Conservation (phyloP, 805 yeast genomes). For the Schwanniomyces pseudopolymorphus region DNA sequence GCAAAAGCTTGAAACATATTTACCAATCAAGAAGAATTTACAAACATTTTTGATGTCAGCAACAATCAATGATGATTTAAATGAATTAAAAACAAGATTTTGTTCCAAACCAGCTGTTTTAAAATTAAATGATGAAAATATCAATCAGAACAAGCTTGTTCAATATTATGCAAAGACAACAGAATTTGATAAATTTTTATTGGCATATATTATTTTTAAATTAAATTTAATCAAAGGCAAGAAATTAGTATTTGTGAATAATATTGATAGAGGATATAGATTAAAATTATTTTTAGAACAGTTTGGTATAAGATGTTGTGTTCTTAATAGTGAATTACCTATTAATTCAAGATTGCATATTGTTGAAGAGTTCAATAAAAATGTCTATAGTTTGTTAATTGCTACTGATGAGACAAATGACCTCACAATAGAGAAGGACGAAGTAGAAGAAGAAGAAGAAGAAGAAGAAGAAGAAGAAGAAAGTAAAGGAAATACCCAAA, state of each 20-base stretch:
- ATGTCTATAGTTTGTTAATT: conserved; percentile 79
- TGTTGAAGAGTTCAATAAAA: conserved; percentile 92
- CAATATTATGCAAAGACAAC: conserved; percentile 86
- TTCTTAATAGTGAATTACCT: conserved; percentile 90
- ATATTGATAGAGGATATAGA: conserved; percentile 93
- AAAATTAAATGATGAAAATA: conserved; percentile 71
- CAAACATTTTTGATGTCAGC: conserved; percentile 97
- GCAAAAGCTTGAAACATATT: conserved; percentile 55
- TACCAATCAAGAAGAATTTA: conserved; percentile 71
- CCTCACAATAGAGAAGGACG: conserved; percentile 49
- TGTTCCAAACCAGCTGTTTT: conserved; percentile 83
- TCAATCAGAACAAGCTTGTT: conserved; percentile 58
- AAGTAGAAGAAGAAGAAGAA: conserved; percentile 41
- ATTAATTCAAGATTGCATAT: conserved; percentile 90
- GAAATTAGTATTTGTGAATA: conserved; percentile 85
- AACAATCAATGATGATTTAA: conserved; percentile 83
- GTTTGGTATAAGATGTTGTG: conserved; percentile 87
- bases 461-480: conserved; percentile 18
- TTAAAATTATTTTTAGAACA: conserved; percentile 88
- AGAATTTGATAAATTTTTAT: conserved; percentile 88
- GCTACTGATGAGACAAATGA: conserved; percentile 91
- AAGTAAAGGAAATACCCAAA: conserved; percentile 10
- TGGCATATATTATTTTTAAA: conserved; percentile 90
- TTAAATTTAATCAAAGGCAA: conserved; percentile 87
- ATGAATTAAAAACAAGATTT: conserved; percentile 69